Conservation (phyloP, 1,284 basidiomycete genomes). For the Caloboletus inedulis region DNA sequence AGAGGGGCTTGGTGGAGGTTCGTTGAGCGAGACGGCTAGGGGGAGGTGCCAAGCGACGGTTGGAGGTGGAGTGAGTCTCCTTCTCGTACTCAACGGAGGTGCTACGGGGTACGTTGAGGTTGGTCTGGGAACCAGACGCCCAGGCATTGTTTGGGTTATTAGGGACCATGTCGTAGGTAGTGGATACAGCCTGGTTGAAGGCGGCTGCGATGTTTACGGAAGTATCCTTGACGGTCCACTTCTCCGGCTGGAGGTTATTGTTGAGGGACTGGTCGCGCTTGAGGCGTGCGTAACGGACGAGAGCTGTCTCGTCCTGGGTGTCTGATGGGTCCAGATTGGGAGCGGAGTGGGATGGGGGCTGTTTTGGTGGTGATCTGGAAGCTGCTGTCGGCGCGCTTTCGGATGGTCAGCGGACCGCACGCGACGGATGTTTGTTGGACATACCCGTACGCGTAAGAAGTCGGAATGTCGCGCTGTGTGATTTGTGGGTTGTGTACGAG, state of each 20-base stretch:
- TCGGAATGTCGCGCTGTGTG: conserved; percentile 40
- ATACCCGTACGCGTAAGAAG: conserved; percentile 69
- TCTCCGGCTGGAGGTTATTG: conserved; percentile 55
- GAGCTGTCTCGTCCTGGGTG: conserved; percentile 41
- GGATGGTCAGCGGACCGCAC: conserved; percentile 1
- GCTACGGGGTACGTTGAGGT: conserved; percentile 55
- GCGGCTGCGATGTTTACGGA: conserved; percentile 82
- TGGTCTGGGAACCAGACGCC: conserved; percentile 57
- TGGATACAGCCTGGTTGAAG: conserved; percentile 63
- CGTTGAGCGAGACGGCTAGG: conserved; percentile 42
- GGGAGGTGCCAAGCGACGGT: conserved; percentile 56
- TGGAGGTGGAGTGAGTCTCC: conserved; percentile 51
- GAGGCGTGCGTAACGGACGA: conserved; percentile 49
- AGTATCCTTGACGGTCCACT: conserved; percentile 73
- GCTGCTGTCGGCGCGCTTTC: conserved; percentile 54
- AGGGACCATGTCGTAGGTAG: conserved; percentile 40
- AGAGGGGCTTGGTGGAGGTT: conserved; percentile 42
- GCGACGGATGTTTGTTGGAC: background rate
- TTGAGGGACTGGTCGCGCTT: conserved; percentile 47
- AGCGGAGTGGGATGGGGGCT: conserved; percentile 29
- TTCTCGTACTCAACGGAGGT: conserved; percentile 77
- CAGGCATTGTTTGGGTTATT: conserved; percentile 58
- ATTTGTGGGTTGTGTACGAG: conserved; percentile 33
- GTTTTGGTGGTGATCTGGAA: conserved; percentile 60
- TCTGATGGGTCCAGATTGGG: conserved; percentile 38